Conservation (phyloP, 257 asterid species). For the Plantago ovata region DNA sequence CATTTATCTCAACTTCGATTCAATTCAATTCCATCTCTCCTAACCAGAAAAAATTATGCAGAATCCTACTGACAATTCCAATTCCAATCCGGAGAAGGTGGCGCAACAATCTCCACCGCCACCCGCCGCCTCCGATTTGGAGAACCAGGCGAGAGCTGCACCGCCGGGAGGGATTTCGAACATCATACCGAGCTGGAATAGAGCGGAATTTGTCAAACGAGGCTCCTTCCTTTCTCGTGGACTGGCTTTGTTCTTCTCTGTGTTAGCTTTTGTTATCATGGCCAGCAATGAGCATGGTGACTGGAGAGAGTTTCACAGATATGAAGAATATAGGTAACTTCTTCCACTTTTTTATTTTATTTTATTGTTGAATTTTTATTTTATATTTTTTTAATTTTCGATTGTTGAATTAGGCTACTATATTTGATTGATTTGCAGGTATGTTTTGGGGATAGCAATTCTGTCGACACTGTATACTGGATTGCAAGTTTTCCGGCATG, state of each 20-base stretch:
- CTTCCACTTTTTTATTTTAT: no score
- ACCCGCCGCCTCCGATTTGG: background rate
- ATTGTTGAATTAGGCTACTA: background rate
- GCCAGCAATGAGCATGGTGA: constrained; percentile 69
- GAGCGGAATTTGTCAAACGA: constrained; percentile 49
- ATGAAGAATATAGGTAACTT: constrained; percentile 64
- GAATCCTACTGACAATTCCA: background rate
- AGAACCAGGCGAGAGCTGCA: background rate
- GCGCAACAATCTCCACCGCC: background rate
- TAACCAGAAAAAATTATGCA: no score
- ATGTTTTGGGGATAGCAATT: constrained; percentile 57
- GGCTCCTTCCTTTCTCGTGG: constrained; percentile 40
- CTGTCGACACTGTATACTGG: constrained; percentile 61
- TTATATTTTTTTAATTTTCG: background rate
- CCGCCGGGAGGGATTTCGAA: constrained; percentile 15
- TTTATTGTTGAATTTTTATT: background rate
- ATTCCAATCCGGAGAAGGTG: constrained; percentile 2
- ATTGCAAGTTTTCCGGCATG: constrained; percentile 44
- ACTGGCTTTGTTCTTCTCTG: constrained; percentile 49
- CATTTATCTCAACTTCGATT: no score
- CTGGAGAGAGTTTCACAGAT: constrained; percentile 52
- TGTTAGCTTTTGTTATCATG: constrained; percentile 68
- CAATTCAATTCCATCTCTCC: no score
- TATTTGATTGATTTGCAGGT: constrained; percentile 32
- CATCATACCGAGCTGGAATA: constrained; percentile 44